Evolutionary conservation across 306 rosid species (phyloP).

Genomic region (Vigna reflexopilosa): DNA sequence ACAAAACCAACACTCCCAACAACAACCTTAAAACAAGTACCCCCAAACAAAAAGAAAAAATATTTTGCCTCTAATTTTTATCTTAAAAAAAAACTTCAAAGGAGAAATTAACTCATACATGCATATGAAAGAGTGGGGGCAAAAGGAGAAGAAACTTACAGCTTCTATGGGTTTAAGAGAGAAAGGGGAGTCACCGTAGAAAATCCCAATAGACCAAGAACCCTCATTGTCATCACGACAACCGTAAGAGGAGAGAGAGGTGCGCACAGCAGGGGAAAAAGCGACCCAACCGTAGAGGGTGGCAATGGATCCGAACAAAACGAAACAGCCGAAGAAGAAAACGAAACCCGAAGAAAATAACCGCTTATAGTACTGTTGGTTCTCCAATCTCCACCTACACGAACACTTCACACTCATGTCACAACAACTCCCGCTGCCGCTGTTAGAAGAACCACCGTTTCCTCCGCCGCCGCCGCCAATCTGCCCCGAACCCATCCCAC

Average conservation of each 20-base stretch:
- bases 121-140: slow-evolving; percentile 7
- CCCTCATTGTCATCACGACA: slow-evolving; percentile 97
- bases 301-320: slow-evolving; percentile 83
- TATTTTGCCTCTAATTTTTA: background rate
- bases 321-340: slow-evolving; percentile 79
- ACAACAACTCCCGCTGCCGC: slow-evolving; percentile 53
- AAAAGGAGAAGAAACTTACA: slow-evolving; percentile 51
- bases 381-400: slow-evolving; percentile 63
- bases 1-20: background rate
- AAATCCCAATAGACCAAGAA: slow-evolving; percentile 96
- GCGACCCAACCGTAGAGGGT: slow-evolving; percentile 81
- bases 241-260: slow-evolving; percentile 57
- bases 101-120: slow-evolving; percentile 16
- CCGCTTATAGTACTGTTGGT: slow-evolving; percentile 60
- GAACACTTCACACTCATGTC: slow-evolving; percentile 65
- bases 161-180: slow-evolving; percentile 85
- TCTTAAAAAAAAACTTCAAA: background rate
- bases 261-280: slow-evolving; percentile 70
- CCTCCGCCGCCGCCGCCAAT: slow-evolving; percentile 44
- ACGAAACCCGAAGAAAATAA: slow-evolving; percentile 72
- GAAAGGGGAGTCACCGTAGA: slow-evolving; percentile 89
- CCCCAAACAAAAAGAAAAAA: background rate
- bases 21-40: background rate
- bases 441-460: slow-evolving; percentile 41
- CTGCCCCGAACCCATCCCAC: slow-evolving; percentile 71